Evolutionary conservation across 371 early-diverging fungal species (phyloP).

Genomic region (Zopfochytrium polystomum): DNA sequence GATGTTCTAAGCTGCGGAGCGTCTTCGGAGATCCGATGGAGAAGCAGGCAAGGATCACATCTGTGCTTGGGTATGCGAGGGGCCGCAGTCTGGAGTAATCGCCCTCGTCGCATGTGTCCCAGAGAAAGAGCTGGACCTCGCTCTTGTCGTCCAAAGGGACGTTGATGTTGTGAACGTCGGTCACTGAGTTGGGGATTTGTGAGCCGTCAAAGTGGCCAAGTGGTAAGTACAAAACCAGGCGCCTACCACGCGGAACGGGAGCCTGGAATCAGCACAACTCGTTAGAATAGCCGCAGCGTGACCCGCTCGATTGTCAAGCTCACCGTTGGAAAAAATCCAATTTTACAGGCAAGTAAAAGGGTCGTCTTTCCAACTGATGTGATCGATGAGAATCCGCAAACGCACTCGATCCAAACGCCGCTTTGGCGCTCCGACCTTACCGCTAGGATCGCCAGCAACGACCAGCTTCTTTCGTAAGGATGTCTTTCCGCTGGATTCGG

Average conservation of each 20-base stretch:
- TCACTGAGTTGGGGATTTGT: no score
- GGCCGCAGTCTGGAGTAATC: constrained; percentile 91
- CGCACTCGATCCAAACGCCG: no score
- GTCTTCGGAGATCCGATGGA: constrained; percentile 23
- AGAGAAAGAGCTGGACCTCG: constrained; percentile 72
- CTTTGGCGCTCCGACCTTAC: no score
- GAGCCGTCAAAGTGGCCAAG: no score
- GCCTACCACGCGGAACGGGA: no score
- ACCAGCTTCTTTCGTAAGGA: constrained; percentile 41
- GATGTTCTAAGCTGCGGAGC: constrained; percentile 68
- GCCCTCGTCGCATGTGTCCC: constrained; percentile 97
- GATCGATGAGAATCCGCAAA: no score
- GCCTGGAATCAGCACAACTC: no score
- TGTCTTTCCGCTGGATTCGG: no score
- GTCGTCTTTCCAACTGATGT: constrained; percentile 82
- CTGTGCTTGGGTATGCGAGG: constrained; percentile 87
- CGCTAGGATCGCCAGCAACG: constrained; percentile 40
- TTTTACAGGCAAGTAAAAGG: constrained; percentile 89
- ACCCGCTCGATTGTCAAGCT: no score
- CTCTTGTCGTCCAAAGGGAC: constrained; percentile 21
- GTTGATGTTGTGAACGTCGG: constrained; percentile 15
- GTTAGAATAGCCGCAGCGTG: no score
- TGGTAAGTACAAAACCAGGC: no score
- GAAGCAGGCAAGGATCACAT: constrained; percentile 78
- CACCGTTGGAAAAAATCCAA: constrained; percentile 90